Percentiles rank a stretch among this genome's conserved stretches.
phyloP scores from a whole-genome alignment of 805 yeast species.

The Wickerhamiella spandovensis region DNA sequence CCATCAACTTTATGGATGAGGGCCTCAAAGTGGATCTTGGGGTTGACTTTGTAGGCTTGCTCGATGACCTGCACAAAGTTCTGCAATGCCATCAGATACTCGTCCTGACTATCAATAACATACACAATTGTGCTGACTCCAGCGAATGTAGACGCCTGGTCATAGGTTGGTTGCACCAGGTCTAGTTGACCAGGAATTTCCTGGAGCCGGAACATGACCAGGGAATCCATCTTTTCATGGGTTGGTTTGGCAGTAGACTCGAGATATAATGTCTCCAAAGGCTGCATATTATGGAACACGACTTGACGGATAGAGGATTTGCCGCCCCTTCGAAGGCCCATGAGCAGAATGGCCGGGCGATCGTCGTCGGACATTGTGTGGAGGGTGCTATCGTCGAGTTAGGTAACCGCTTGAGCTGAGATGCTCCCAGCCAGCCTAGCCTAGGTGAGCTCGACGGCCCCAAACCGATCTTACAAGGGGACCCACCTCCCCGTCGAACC shows the following conservation, averaged over 20 bases:
- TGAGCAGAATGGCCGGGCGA: slow-evolving; percentile 35
- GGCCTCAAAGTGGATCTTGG: slow-evolving; percentile 77
- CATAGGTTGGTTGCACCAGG: slow-evolving; percentile 74
- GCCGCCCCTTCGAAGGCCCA: slow-evolving; percentile 75
- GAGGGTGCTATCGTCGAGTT: too few species aligned
- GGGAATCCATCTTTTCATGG: slow-evolving; percentile 66
- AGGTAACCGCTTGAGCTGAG: neutral
- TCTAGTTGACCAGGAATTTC: slow-evolving; percentile 92
- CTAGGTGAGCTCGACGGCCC: too few species aligned
- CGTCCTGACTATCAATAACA: slow-evolving; percentile 92
- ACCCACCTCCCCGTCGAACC: too few species aligned
- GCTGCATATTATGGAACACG: slow-evolving; percentile 92
- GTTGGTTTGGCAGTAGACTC: slow-evolving; percentile 87
- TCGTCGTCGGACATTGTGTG: neutral
- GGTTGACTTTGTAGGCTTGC: slow-evolving; percentile 74
- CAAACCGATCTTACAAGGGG: too few species aligned
- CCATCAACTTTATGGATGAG: slow-evolving; percentile 95
- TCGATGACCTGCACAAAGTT: slow-evolving; percentile 80
- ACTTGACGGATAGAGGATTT: slow-evolving; percentile 93
- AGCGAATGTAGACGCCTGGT: slow-evolving; percentile 53
- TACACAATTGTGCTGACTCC: slow-evolving; percentile 85
- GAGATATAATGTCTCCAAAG: slow-evolving; percentile 78
- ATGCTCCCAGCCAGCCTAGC: too few species aligned
- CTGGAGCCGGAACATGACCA: slow-evolving; percentile 78
- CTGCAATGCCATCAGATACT: slow-evolving; percentile 80